Evolutionary conservation across 257 asterid species (phyloP).

Genomic region (Avicennia marina): DNA sequence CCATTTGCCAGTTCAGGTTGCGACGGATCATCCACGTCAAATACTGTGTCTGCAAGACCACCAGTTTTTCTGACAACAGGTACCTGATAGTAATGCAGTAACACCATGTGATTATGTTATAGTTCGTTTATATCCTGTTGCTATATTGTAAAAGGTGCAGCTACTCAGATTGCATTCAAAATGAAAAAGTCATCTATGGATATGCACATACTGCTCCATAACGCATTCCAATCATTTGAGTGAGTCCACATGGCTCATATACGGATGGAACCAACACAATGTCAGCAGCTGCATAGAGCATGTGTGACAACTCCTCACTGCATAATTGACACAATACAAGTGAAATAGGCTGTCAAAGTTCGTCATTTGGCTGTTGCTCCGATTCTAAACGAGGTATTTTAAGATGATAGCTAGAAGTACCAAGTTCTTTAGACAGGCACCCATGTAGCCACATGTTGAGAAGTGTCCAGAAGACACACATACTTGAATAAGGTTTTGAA

Average conservation of each 20-base stretch:
- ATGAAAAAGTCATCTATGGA: too few relatives aligned
- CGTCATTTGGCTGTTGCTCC: neutral
- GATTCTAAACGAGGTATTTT: too few relatives aligned
- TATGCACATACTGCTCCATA: constrained; percentile 72
- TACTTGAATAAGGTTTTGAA: constrained; percentile 4
- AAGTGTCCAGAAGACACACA: neutral
- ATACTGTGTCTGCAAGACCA: constrained; percentile 88
- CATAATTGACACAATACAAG: constrained; percentile 21
- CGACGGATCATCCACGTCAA: constrained; percentile 68
- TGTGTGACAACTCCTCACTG: constrained; percentile 94
- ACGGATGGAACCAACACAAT: constrained; percentile 91
- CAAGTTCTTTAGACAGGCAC: neutral
- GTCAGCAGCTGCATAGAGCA: constrained; percentile 93
- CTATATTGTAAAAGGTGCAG: neutral
- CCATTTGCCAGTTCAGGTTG: constrained; percentile 63
- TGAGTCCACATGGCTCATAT: constrained; percentile 91
- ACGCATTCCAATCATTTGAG: constrained; percentile 96
- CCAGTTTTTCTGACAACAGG: constrained; percentile 88
- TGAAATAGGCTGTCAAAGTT: neutral
- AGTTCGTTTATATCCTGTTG: too few relatives aligned
- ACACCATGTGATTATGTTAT: neutral
- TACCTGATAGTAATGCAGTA: constrained; percentile 41
- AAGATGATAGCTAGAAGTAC: too few relatives aligned
- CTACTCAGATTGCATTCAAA: neutral
- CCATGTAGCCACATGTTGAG: neutral